phyloP scores from a whole-genome alignment of 129 eudicot species.

The Centella asiatica region DNA sequence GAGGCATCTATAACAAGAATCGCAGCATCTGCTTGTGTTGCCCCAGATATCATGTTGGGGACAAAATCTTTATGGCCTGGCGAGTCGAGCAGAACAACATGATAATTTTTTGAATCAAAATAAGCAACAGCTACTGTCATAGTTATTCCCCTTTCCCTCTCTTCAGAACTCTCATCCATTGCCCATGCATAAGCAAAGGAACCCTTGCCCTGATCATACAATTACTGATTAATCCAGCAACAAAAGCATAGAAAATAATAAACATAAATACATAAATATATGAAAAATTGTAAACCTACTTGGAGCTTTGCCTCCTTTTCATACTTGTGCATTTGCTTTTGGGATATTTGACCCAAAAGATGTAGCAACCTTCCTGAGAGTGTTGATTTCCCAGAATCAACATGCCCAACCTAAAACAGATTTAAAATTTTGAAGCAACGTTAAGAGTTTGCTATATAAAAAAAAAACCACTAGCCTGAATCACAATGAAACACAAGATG shows the following conservation, averaged over 20 bases:
- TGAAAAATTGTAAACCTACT: slow-evolving; percentile 24
- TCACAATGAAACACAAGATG: background rate
- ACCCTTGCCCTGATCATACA: slow-evolving; percentile 71
- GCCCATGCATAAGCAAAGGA: slow-evolving; percentile 99
- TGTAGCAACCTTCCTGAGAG: slow-evolving; percentile 95
- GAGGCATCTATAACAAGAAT: slow-evolving; percentile 87
- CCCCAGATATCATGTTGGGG: slow-evolving; percentile 97
- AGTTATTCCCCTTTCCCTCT: slow-evolving; percentile 95
- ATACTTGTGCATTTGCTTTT: slow-evolving; percentile 83
- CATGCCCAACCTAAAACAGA: slow-evolving; percentile 87
- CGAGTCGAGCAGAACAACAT: slow-evolving; percentile 83
- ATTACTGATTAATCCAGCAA: slow-evolving; percentile 11
- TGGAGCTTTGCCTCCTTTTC: slow-evolving; percentile 86
- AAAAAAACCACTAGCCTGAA: background rate
- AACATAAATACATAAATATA: background rate
- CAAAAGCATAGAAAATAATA: slow-evolving; percentile 1
- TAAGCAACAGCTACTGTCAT: slow-evolving; percentile 97
- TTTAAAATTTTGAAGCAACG: background rate
- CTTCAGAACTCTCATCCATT: slow-evolving; percentile 89
- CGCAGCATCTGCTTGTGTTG: slow-evolving; percentile 99
- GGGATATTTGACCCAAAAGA: slow-evolving; percentile 74
- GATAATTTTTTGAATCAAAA: slow-evolving; percentile 58
- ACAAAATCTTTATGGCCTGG: slow-evolving; percentile 98
- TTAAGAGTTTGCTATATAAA: background rate
- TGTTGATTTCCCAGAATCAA: slow-evolving; percentile 97